These are phyloP conservation scores for Pleurotus tuoliensis DNA, from an alignment of 768 basidiomycete species.

Conservation along the genomic window DNA sequence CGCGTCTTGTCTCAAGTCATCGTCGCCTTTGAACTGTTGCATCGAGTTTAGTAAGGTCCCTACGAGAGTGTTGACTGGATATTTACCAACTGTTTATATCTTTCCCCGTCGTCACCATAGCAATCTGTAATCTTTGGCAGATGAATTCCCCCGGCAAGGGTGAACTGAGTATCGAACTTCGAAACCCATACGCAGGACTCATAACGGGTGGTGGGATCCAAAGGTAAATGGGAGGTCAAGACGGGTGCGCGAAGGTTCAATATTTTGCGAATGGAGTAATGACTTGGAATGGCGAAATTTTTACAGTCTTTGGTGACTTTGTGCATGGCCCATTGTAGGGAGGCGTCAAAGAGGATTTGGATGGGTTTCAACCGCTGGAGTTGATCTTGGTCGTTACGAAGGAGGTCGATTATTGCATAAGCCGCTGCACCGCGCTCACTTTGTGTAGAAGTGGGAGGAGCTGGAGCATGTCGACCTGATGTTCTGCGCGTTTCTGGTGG, in stretches of 20 bases:
- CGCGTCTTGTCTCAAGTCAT: conserved; percentile 95
- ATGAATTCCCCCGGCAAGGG: conserved; percentile 73
- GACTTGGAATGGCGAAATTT: conserved; percentile 37
- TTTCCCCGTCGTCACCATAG: conserved; percentile 57
- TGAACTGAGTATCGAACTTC: conserved; percentile 55
- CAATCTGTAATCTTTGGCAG: conserved; percentile 79
- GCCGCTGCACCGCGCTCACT: conserved; percentile 66
- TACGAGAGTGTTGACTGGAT: background rate
- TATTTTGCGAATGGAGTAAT: conserved; percentile 44
- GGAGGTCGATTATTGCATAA: conserved; percentile 49
- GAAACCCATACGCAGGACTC: conserved; percentile 64
- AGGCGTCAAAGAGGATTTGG: conserved; percentile 60
- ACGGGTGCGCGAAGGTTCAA: conserved; percentile 71
- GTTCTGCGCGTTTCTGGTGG: conserved; percentile 31
- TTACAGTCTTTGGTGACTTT: conserved; percentile 31
- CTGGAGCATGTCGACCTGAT: conserved; percentile 34
- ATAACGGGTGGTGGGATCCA: conserved; percentile 72
- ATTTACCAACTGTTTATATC: conserved; percentile 79
- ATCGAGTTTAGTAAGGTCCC: background rate
- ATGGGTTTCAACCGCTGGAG: conserved; percentile 44
- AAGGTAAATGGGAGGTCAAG: conserved; percentile 63
- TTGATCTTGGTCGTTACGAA: conserved; percentile 36
- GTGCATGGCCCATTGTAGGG: conserved; percentile 69
- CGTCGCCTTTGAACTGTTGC: conserved; percentile 82
- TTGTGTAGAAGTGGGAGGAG: conserved; percentile 38